These are phyloP conservation scores for Fusarium ambrosium DNA, from an alignment of 2,329 filamentous ascomycete genomes.

Conservation along the genomic window DNA sequence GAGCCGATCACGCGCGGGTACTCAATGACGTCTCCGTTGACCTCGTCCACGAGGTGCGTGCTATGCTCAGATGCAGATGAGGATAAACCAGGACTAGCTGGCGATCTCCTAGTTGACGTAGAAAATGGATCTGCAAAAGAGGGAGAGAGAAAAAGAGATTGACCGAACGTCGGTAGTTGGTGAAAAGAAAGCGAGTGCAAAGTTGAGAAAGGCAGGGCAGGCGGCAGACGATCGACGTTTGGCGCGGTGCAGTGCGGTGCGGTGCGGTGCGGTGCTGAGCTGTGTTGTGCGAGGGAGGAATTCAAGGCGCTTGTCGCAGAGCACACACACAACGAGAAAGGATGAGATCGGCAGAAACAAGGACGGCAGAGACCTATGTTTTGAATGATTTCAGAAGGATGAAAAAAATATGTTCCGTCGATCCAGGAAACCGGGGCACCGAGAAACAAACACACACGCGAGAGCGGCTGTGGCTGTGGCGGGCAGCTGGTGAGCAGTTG, in stretches of 20 bases:
- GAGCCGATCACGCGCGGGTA: slow-evolving; percentile 1
- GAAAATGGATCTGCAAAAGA: slow-evolving; percentile 27
- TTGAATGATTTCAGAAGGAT: slow-evolving; percentile 37
- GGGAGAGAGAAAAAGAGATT: slow-evolving; percentile 21
- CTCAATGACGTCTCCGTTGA: slow-evolving; percentile 26
- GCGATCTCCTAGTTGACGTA: slow-evolving; percentile 21
- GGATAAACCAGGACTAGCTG: slow-evolving; percentile 36
- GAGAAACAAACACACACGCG: slow-evolving; percentile 20
- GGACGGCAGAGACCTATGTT: slow-evolving; percentile 23
- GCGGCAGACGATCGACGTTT: slow-evolving; percentile 40
- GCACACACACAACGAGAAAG: slow-evolving; percentile 6
- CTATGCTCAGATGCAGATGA: slow-evolving; percentile 16
- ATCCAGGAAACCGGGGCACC: slow-evolving; percentile 4
- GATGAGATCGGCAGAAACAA: slow-evolving; percentile 33
- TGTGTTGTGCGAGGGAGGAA: slow-evolving; percentile 19
- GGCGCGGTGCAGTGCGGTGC: slow-evolving; percentile 17
- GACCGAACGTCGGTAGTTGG: slow-evolving; percentile 20
- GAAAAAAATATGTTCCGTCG: not conserved
- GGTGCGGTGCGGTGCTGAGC: not conserved
- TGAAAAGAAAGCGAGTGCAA: slow-evolving; percentile 21
- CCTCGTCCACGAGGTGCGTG: slow-evolving; percentile 40
- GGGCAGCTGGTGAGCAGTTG: slow-evolving; percentile 28
- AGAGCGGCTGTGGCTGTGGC: slow-evolving; percentile 14
- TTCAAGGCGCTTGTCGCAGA: slow-evolving; percentile 30
- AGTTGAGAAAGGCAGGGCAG: slow-evolving; percentile 7